Evolutionary conservation across 2,329 filamentous ascomycete species (phyloP).

Genomic region (Colletotrichum sansevieriae): DNA sequence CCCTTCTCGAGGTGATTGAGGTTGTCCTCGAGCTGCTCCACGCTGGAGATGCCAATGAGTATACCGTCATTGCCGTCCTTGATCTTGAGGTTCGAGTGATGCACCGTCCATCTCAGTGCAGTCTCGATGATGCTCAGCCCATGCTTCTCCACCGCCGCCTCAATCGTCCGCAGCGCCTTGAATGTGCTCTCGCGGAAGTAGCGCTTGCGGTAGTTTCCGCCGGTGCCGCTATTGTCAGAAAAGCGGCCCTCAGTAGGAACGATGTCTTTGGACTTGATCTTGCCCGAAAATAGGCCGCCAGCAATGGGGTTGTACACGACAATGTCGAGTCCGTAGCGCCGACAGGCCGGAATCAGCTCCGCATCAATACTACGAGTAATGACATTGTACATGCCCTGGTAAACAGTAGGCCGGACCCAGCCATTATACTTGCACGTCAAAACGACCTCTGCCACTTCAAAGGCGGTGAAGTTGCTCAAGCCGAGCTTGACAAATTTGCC

Average conservation of each 20-base stretch:
- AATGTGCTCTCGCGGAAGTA: slow-evolving; percentile 79
- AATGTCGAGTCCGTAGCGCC: slow-evolving; percentile 81
- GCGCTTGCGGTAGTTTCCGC: slow-evolving; percentile 71
- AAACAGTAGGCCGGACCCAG: slow-evolving; percentile 87
- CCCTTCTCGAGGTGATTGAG: slow-evolving; percentile 73
- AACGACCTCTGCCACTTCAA: slow-evolving; percentile 88
- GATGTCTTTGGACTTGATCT: slow-evolving; percentile 76
- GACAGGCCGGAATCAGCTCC: slow-evolving; percentile 80
- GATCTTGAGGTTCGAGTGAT: slow-evolving; percentile 74
- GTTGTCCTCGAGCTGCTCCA: slow-evolving; percentile 70
- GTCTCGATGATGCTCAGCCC: slow-evolving; percentile 78
- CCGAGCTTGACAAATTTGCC: slow-evolving; percentile 88
- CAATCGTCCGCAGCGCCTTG: slow-evolving; percentile 75
- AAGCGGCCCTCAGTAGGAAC: slow-evolving; percentile 77
- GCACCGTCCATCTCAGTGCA: slow-evolving; percentile 78
- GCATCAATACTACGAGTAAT: slow-evolving; percentile 82
- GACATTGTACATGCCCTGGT: slow-evolving; percentile 90
- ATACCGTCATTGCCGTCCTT: slow-evolving; percentile 69
- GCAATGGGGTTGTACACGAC: slow-evolving; percentile 88
- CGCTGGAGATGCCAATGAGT: slow-evolving; percentile 70
- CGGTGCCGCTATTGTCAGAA: slow-evolving; percentile 65
- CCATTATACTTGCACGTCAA: slow-evolving; percentile 82
- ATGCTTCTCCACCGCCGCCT: slow-evolving; percentile 76
- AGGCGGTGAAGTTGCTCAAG: slow-evolving; percentile 87
- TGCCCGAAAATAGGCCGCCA: slow-evolving; percentile 84